These are phyloP conservation scores for Hemisphaericaspora nanyangensis DNA, from an alignment of 805 yeast genomes.

Conservation along the genomic window DNA sequence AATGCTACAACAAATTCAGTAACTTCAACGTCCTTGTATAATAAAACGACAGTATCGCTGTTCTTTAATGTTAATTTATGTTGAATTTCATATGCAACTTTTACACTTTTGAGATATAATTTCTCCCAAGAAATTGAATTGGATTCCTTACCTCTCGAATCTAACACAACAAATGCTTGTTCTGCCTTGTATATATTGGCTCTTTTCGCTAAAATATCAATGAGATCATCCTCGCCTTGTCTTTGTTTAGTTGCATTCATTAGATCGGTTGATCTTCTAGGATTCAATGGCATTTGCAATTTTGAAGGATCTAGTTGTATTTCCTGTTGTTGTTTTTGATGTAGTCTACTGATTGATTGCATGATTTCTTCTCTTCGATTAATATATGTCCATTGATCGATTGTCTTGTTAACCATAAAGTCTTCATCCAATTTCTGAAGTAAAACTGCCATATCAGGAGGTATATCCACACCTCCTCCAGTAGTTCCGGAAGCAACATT, in stretches of 20 bases:
- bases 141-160: conserved; percentile 76
- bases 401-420: conserved; percentile 35
- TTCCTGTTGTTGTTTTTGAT: conserved; percentile 27
- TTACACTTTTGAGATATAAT: conserved; percentile 75
- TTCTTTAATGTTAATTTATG: conserved; percentile 70
- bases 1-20: conserved; percentile 83
- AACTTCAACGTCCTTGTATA: conserved; percentile 80
- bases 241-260: neutral
- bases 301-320: conserved; percentile 27
- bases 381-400: conserved; percentile 46
- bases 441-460: conserved; percentile 43
- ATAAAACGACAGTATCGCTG: conserved; percentile 78
- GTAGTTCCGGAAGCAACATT: neutral
- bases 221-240: conserved; percentile 42
- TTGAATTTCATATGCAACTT: conserved; percentile 77
- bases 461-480: conserved; percentile 28
- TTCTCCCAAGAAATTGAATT: conserved; percentile 85
- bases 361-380: conserved; percentile 43
- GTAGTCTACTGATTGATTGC: conserved; percentile 31
- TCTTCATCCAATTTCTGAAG: conserved; percentile 41
- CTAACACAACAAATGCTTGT: conserved; percentile 68
- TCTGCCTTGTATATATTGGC: conserved; percentile 61
- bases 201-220: conserved; percentile 69
- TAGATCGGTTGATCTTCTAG: conserved; percentile 40
- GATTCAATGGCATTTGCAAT: conserved; percentile 61